Evolutionary conservation across 371 early-diverging fungal species (phyloP).

Genomic region (Rhizopus delemar): DNA sequence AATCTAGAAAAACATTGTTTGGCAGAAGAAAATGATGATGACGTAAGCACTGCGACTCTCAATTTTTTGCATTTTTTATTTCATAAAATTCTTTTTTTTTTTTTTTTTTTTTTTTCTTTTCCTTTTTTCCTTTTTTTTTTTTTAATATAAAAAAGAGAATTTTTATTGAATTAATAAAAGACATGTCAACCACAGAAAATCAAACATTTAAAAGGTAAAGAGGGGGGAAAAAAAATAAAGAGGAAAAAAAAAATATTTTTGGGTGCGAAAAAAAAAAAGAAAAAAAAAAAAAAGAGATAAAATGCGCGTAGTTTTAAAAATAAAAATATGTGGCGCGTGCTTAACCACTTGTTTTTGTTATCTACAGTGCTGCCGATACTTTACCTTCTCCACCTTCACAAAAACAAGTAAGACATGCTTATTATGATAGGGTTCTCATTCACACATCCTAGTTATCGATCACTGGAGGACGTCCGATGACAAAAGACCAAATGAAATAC

Average conservation of each 20-base stretch:
- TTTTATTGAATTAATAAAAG: neutral
- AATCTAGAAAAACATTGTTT: conserved; percentile 14
- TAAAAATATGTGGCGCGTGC: neutral
- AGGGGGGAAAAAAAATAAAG: no score
- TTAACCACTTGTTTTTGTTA: neutral
- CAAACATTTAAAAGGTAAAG: conserved; percentile 2
- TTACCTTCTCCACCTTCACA: conserved; percentile 25
- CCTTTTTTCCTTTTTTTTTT: neutral
- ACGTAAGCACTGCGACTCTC: neutral
- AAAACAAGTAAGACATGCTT: neutral
- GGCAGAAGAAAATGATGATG: conserved; percentile 11
- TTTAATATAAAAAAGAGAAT: neutral
- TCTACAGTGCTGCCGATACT: conserved; percentile 1
- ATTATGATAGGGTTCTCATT: no score
- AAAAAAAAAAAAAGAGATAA: neutral
- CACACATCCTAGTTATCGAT: neutral
- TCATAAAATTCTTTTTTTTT: neutral
- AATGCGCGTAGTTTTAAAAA: conserved; percentile 2
- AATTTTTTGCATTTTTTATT: neutral
- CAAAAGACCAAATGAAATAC: conserved; percentile 78
- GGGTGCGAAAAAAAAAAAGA: neutral
- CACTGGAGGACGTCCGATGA: conserved; percentile 40
- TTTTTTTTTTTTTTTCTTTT: conserved; percentile 1
- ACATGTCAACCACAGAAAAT: neutral
- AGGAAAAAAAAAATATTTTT: neutral